Base-by-base conservation (phyloP, 2,329 filamentous ascomycete species). In the Apiospora marii region DNA sequence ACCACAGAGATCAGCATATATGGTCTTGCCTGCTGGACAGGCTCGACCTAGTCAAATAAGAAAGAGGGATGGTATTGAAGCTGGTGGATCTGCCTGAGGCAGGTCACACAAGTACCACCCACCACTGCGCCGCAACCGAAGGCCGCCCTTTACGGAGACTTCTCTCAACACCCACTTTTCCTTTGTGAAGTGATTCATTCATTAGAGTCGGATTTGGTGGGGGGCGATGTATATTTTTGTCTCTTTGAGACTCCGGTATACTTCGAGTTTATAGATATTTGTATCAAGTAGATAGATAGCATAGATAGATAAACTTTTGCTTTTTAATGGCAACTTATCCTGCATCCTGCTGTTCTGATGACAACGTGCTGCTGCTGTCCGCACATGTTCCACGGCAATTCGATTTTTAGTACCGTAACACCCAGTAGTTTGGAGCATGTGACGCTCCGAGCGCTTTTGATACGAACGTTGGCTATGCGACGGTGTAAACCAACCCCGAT, bases 151-250 rank as follows among this genome's bases (percentile, higher is more conserved):
- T 37, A 64, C 49, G 49, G 58, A 64, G 58, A 64, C 58, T 64
- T 64, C 58, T 64, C 58, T 64, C 58, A 64, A 24, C 58, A 64
- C 34, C 58, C 58, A 64, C 58, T 41, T 64, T 64, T 41, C 58
- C 12, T 64, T 64, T 64, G 58, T 64, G 22, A 64, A 64, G 58
- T 64, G 58, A 41, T 64, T 64, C 58, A 64, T 64, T 64, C 58
- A 12, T 41, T 64, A 41, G 58, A 41, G 58, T 64, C 13, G 58
- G 58, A 24, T 7, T 37, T 64, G 58, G 58, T n/a, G 58, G 58
- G 10, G 10, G 58, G 34, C 30, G 30, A 61, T 37, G 19, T 61
- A n/a, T 37, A 22, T 37, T 34, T 34, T 7, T 10, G 53, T 37
- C 12, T 64, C 58, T 41, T 41, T 12, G 58, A 41, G 30, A n/a